Evolutionary conservation across 495 filamentous ascomycete species (phyloP), one percentile per base, ranked within the genome.

Genomic region (Xylaria bambusicola): DNA sequence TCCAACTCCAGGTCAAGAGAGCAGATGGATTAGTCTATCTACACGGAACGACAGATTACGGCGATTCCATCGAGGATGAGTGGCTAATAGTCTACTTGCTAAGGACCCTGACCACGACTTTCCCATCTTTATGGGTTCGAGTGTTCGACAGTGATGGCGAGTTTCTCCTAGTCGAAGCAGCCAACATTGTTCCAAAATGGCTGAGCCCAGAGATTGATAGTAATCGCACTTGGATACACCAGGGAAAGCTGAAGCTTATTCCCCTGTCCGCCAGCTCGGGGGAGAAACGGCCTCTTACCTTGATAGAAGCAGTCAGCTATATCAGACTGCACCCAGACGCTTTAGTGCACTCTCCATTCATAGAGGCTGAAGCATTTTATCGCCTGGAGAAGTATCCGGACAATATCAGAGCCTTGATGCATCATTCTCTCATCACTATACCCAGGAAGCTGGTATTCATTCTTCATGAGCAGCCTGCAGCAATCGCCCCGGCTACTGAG

Each of bases 81-180:
- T 98, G 94, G 94, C 82, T 97, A 2, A 86, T 97, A 52, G 92
- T 97, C 24, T 96, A 93, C 72, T 71, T 98, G 10, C 81, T 98
- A n/a, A 85, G 89, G 35, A 88, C 92, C 66, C 73, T 97, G 58
- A 93, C 86, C 66, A 88, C 79, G 64, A 73, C 83, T 54, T 91
- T 89, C 62, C 78, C 82, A 52, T 82, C 89, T 55, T 75, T 93
- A 7, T 98, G 93, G 94, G 80, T 92, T 40, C 83, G 87, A 47
- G 82, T 96, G 5, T 84, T 80, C 61, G 94, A 98, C 71, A 86
- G 85, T 23, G 95, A 98, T 75, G 94, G 94, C 59, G 91, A 98
- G 66, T 98, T 98, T 65, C 82, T 98, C 33, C 84, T 98, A 47
- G 87, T 97, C 65, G 94, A 98, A 75, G 95, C 94, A 31, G 93